Evolutionary conservation across 192 early-diverging fungal species (phyloP).

Genomic region (Coemansia sp.): DNA sequence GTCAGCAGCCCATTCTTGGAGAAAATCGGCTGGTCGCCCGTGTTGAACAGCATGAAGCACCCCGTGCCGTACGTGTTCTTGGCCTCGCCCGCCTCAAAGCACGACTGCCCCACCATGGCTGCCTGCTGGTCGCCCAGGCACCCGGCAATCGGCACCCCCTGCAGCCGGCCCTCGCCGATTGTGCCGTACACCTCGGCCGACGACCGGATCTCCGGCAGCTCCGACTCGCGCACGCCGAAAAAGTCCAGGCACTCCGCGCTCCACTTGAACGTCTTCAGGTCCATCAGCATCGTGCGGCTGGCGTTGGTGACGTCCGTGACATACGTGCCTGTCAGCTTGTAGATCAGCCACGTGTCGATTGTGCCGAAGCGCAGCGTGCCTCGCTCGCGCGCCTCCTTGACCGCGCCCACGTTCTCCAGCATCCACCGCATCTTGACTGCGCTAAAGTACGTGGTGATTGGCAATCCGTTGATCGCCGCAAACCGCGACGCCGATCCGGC

Average conservation of each 20-base stretch:
- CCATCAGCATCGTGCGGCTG: conserved; percentile 92
- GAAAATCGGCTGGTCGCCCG: conserved; percentile 66
- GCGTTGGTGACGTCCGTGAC: conserved; percentile 94
- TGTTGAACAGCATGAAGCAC: conserved; percentile 96
- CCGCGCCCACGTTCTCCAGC: conserved; percentile 72
- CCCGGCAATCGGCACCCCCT: conserved; percentile 77
- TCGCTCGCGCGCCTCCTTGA: conserved; percentile 69
- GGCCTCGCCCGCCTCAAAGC: conserved; percentile 77
- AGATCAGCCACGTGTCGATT: conserved; percentile 91
- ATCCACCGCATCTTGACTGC: conserved; percentile 91
- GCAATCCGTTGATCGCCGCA: conserved; percentile 72
- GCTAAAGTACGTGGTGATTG: conserved; percentile 88
- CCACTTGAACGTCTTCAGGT: conserved; percentile 77
- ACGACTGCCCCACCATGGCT: conserved; percentile 91
- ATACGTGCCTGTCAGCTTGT: conserved; percentile 86
- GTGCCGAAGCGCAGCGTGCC: conserved; percentile 79
- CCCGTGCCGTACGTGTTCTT: conserved; percentile 98
- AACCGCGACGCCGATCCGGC: conserved; percentile 52
- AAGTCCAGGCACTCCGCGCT: conserved; percentile 70
- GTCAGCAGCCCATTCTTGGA: conserved; percentile 83
- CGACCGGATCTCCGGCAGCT: conserved; percentile 76
- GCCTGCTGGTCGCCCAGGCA: conserved; percentile 94
- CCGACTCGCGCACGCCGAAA: conserved; percentile 61
- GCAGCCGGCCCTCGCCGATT: conserved; percentile 55
- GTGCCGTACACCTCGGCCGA: conserved; percentile 76